Conservation (phyloP, 176 grass and related monocot genomes). For the Puya raimondii region DNA sequence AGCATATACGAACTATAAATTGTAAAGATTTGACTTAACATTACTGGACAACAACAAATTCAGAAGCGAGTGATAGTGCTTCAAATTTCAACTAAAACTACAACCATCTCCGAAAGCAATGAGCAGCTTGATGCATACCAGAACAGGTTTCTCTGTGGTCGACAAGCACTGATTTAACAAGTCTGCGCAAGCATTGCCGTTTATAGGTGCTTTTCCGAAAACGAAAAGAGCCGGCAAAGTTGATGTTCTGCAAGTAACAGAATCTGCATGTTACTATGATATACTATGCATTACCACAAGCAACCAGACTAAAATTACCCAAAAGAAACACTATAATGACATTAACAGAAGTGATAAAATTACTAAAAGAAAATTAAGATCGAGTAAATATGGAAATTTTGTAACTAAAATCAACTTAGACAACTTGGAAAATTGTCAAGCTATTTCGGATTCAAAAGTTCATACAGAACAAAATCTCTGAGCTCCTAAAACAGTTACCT, state of each 20-base stretch:
- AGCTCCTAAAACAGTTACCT: no score
- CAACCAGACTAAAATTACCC: neutral
- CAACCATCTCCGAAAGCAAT: neutral
- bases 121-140: constrained; percentile 42
- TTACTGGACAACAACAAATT: no score
- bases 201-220: constrained; percentile 65
- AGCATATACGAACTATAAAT: no score
- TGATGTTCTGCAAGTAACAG: constrained; percentile 56
- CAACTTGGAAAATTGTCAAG: neutral
- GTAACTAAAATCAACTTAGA: neutral
- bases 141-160: constrained; percentile 35
- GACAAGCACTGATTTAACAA: constrained; percentile 37
- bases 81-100: no score
- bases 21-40: no score
- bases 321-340: neutral
- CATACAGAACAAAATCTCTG: no score
- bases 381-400: neutral
- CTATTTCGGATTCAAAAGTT: neutral
- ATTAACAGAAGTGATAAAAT: no score
- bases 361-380: neutral
- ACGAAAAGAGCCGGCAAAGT: constrained; percentile 82
- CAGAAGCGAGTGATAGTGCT: no score
- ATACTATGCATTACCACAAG: neutral
- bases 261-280: neutral
- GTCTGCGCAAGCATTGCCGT: constrained; percentile 34